phyloP scores from a whole-genome alignment of 2,329 filamentous ascomycete species.

The Cyclaneusma minus region DNA sequence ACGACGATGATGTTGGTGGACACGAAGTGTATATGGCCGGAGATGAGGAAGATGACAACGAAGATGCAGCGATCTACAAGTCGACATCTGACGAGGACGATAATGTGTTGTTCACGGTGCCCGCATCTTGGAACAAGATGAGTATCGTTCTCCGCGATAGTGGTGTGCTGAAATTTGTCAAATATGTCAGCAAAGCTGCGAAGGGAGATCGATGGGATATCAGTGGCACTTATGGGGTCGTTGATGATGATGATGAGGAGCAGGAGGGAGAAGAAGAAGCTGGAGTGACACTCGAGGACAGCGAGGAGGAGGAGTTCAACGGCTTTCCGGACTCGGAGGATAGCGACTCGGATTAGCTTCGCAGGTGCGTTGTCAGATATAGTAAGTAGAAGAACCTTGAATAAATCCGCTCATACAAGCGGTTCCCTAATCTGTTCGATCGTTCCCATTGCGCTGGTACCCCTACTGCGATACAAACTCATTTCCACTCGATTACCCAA shows the following conservation, averaged over 20 bases:
- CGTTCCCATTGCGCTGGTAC: no score
- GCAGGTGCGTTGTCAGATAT: neutral
- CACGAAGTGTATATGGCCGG: slow-evolving; percentile 91
- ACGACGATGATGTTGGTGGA: slow-evolving; percentile 49
- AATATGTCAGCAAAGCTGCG: slow-evolving; percentile 76
- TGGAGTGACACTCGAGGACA: slow-evolving; percentile 21
- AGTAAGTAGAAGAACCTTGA: no score
- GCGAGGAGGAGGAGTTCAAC: slow-evolving; percentile 39
- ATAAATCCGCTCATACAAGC: no score
- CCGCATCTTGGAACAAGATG: slow-evolving; percentile 75
- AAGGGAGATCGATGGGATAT: slow-evolving; percentile 89
- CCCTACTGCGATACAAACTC: no score
- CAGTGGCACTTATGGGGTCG: slow-evolving; percentile 61
- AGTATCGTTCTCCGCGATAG: slow-evolving; percentile 79
- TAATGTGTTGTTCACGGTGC: slow-evolving; percentile 52
- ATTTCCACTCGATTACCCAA: no score
- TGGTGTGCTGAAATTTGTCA: slow-evolving; percentile 82
- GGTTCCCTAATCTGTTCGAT: no score
- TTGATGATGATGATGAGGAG: slow-evolving; percentile 31
- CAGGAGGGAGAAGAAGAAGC: slow-evolving; percentile 22
- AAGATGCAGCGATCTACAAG: slow-evolving; percentile 80
- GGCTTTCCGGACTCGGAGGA: slow-evolving; percentile 32
- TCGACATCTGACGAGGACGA: slow-evolving; percentile 54
- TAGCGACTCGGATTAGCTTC: slow-evolving; percentile 19
- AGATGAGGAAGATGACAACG: slow-evolving; percentile 51